Conservation (phyloP, 495 filamentous ascomycete species). For the Penicillium cosmopolitanum region DNA sequence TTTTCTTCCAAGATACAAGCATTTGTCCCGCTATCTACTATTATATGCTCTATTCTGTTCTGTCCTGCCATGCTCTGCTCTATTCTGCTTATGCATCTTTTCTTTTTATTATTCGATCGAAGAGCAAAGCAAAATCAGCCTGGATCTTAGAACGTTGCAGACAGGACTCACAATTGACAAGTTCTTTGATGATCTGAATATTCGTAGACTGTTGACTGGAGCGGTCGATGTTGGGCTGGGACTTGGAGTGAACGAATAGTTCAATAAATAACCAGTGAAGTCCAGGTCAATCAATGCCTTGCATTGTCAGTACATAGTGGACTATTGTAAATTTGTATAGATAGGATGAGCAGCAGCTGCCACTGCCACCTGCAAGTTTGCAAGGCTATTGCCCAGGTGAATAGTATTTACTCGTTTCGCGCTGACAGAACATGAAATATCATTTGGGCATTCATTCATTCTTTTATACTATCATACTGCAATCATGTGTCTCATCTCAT, state of each 20-base stretch:
- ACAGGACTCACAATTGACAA: constrained; percentile 22
- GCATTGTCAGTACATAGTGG: too few species aligned
- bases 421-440: not conserved
- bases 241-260: too few species aligned
- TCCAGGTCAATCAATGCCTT: too few species aligned
- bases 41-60: not conserved
- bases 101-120: constrained; percentile 7
- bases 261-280: too few species aligned
- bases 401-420: not conserved
- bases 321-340: too few species aligned
- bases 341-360: too few species aligned
- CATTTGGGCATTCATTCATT: constrained; percentile 15
- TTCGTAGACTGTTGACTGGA: not conserved
- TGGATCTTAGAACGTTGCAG: constrained; percentile 27
- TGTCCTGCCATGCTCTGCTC: constrained; percentile 1
- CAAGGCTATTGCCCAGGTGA: not conserved
- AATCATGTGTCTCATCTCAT: constrained; percentile 10
- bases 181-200: constrained; percentile 15
- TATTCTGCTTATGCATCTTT: constrained; percentile 2
- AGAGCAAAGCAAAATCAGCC: constrained; percentile 14
- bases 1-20: constrained; percentile 3
- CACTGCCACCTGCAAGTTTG: not conserved
- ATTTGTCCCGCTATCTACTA: constrained; percentile 1
- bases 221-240: not conserved
- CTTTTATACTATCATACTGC: constrained; percentile 17